A percentile compares a stretch with the other conserved stretches of the same genome.
Evolutionary conservation across 495 filamentous ascomycete genomes (phyloP).

Genomic region (Hypoxylon cercidicola): DNA sequence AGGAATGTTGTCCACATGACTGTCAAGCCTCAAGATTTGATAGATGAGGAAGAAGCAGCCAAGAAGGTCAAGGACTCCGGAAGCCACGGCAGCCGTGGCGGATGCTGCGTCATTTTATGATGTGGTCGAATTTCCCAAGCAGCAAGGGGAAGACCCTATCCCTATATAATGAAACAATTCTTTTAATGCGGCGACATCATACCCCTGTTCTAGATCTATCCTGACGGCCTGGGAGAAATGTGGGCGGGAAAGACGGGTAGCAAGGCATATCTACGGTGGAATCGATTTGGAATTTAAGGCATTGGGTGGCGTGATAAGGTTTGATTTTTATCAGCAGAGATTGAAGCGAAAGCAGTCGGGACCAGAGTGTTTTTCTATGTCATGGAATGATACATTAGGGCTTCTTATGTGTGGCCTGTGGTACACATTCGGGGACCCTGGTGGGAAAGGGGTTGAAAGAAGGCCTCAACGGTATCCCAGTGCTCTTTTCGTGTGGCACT

Average conservation of each 20-base stretch:
- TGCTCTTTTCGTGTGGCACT: conserved; percentile 25
- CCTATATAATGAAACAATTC: conserved; percentile 4
- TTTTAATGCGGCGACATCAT: conserved; percentile 33
- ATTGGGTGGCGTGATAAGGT: conserved; percentile 39
- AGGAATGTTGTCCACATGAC: conserved; percentile 95
- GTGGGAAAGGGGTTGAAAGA: conserved; percentile 10
- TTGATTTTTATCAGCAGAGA: conserved; percentile 34
- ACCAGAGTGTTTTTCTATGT: conserved; percentile 18
- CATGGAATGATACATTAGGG: conserved; percentile 3
- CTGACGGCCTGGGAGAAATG: conserved; percentile 12
- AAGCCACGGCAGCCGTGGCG: conserved; percentile 72
- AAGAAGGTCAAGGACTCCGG: conserved; percentile 74
- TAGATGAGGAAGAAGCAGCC: conserved; percentile 85
- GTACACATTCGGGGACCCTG: conserved; percentile 8
- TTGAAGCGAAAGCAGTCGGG: conserved; percentile 30
- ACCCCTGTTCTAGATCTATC: conserved; percentile 30
- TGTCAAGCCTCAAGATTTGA: conserved; percentile 84
- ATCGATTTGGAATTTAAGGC: conserved; percentile 35
- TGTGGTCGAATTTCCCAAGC: conserved; percentile 11
- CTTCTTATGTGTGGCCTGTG: conserved; percentile 13
- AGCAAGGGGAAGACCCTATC: background rate
- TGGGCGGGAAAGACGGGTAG: conserved; percentile 26
- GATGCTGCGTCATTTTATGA: conserved; percentile 83
- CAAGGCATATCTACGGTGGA: conserved; percentile 34
- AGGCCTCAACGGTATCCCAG: conserved; percentile 6